A percentile compares a stretch with the other conserved stretches of the same genome.
These are phyloP conservation scores for Podila clonocystis DNA, from an alignment of 192 early-diverging fungal genomes.

Conservation along the genomic window DNA sequence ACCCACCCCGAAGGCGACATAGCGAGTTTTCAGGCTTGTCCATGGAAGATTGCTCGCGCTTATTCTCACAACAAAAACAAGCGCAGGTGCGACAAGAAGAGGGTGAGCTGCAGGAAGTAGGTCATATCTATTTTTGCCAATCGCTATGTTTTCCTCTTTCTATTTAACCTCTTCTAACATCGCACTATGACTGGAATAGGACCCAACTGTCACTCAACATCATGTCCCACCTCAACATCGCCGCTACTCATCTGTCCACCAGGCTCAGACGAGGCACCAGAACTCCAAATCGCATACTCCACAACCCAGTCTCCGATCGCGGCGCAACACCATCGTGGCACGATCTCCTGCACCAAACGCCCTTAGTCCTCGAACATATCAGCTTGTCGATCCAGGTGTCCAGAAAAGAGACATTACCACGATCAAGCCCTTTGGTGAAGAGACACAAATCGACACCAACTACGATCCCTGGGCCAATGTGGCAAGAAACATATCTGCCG, in stretches of 20 bases:
- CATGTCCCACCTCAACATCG: not conserved
- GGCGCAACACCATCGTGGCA: constrained; percentile 18
- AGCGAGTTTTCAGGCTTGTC: constrained; percentile 38
- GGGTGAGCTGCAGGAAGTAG: not conserved
- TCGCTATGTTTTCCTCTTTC: not conserved
- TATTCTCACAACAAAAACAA: constrained; percentile 11
- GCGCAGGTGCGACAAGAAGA: not conserved
- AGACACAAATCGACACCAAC: not conserved
- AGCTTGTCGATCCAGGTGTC: not conserved
- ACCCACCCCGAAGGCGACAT: constrained; percentile 11
- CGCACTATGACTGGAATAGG: not conserved
- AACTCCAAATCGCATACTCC: not conserved
- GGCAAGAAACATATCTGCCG: not conserved
- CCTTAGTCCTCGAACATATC: not conserved
- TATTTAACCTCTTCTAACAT: not conserved
- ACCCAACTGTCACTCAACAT: not conserved
- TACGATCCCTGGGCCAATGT: constrained; percentile 3
- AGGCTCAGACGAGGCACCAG: not conserved
- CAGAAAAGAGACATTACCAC: not conserved
- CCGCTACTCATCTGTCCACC: constrained; percentile 3
- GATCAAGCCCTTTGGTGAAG: not conserved
- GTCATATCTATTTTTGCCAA: not conserved
- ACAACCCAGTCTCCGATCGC: not conserved
- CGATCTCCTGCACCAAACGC: not conserved
- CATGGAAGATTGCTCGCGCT: constrained; percentile 22